Evolutionary conservation across 106 monocot genomes (phyloP).

Genomic region (Amphibolis antarctica): DNA sequence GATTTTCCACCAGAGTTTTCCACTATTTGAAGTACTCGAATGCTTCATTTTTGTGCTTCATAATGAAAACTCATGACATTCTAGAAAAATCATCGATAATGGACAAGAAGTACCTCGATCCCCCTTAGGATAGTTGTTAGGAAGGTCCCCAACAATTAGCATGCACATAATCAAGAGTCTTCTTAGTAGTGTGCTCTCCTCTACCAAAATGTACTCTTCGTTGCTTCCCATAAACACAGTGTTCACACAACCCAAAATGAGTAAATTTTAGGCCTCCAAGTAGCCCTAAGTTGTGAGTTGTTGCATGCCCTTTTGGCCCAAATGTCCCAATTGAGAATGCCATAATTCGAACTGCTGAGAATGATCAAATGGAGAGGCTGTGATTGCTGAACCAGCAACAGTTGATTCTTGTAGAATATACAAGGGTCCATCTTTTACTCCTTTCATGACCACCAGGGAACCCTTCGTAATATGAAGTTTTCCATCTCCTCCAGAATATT

Average conservation of each 20-base stretch:
- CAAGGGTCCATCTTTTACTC: background rate
- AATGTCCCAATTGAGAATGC: background rate
- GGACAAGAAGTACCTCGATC: background rate
- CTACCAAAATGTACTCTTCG: background rate
- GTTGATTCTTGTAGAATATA: background rate
- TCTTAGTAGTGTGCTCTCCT: background rate
- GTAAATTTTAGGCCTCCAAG: background rate
- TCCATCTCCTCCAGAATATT: background rate
- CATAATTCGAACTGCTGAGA: background rate
- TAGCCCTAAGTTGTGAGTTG: background rate
- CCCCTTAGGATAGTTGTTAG: too few relatives aligned
- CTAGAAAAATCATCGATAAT: conserved; percentile 4
- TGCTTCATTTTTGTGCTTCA: conserved; percentile 4
- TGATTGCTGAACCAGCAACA: background rate
- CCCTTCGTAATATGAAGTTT: background rate
- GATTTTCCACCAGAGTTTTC: conserved; percentile 1
- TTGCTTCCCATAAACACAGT: background rate
- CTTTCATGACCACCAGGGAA: background rate
- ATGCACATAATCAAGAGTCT: background rate
- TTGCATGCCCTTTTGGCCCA: background rate
- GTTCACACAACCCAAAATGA: background rate
- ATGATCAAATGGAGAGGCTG: background rate
- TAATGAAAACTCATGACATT: conserved; percentile 1
- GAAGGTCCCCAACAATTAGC: conserved; percentile 1
- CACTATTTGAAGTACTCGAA: background rate